Percentiles rank a stretch among this genome's conserved stretches.
phyloP scores from a whole-genome alignment of 1,284 basidiomycete species.

The Wallemia hederae region DNA sequence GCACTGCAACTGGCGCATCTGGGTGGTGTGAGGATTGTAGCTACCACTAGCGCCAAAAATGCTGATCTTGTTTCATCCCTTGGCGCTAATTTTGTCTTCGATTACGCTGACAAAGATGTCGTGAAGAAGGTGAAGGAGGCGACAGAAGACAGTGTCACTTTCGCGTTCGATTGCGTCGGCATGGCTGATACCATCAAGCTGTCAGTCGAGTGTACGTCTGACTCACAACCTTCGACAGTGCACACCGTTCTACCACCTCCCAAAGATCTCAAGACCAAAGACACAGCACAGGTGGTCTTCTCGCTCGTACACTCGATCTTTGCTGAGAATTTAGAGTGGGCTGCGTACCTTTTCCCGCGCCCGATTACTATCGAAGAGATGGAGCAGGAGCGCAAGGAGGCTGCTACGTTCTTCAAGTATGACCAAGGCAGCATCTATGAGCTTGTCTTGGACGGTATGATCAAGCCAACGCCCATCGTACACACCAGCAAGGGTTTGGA shows the following conservation, averaged over 20 bases:
- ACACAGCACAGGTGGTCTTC: neutral
- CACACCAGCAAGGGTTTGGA: neutral
- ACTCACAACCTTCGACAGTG: neutral
- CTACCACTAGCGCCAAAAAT: conserved; percentile 19
- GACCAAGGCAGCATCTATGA: neutral
- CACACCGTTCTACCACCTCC: neutral
- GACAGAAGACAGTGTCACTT: neutral
- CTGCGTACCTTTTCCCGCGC: neutral
- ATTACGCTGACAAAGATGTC: conserved; percentile 5
- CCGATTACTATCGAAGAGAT: neutral
- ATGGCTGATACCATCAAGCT: neutral
- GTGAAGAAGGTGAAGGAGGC: neutral
- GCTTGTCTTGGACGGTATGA: neutral
- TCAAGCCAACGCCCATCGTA: neutral
- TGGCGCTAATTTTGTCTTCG: conserved; percentile 20
- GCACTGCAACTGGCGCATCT: conserved; percentile 20
- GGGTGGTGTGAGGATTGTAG: conserved; percentile 19
- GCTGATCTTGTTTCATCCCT: conserved; percentile 17
- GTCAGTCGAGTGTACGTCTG: neutral
- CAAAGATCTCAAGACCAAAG: neutral
- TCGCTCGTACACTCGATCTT: neutral
- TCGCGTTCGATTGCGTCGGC: neutral
- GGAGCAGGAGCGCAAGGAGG: neutral
- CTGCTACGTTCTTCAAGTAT: neutral
- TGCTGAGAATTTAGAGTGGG: neutral